A percentile compares a stretch with the other conserved stretches of the same genome.
Conservation (phyloP, 768 basidiomycete species). For the Pisolithus orientalis region DNA sequence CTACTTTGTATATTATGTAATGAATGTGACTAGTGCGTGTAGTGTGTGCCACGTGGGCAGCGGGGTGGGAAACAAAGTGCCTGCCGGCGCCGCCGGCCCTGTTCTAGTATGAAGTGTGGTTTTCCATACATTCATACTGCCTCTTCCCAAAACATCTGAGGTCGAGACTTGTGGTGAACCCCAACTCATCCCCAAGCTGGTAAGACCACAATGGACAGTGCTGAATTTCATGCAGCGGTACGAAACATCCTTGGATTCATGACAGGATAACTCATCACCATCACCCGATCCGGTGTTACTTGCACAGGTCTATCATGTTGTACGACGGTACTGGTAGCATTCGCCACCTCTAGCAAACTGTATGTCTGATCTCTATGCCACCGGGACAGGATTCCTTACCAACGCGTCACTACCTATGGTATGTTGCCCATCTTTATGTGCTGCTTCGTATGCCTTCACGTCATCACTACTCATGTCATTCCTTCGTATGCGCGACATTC, state of each 20-base stretch:
- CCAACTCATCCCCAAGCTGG: no score
- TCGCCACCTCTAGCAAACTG: not conserved
- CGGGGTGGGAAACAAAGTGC: no score
- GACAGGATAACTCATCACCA: not conserved
- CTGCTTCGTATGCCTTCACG: not conserved
- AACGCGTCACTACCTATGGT: conserved; percentile 76
- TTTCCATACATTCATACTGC: no score
- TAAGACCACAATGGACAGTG: conserved; percentile 41
- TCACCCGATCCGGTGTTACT: not conserved
- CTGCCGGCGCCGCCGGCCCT: no score
- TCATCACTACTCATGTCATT: no score
- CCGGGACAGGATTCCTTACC: conserved; percentile 44
- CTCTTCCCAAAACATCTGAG: no score
- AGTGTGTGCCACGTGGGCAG: no score
- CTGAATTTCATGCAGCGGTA: conserved; percentile 59
- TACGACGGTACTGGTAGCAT: conserved; percentile 36
- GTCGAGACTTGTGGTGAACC: no score
- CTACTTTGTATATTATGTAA: no score
- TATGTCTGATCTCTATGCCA: not conserved
- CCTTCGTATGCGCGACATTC: conserved; percentile 1
- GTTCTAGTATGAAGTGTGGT: no score
- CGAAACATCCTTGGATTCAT: conserved; percentile 9
- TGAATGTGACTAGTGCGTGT: no score
- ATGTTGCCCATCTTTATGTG: not conserved
- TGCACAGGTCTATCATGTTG: conserved; percentile 62